Conservation (phyloP, 495 filamentous ascomycete genomes). For the Venustampulla echinocandica region DNA sequence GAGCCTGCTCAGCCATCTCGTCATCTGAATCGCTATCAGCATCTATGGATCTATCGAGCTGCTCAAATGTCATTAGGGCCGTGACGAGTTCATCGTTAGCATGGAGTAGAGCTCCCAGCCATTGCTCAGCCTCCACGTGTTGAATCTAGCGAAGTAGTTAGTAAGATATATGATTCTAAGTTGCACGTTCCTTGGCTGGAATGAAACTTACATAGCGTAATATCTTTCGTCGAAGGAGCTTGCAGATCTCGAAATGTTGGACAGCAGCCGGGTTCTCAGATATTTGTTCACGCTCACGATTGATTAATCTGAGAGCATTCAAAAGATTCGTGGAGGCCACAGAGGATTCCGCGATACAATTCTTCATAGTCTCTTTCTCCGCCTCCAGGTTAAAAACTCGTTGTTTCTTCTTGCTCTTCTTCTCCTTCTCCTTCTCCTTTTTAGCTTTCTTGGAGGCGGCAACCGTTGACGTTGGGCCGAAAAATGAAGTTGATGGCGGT, state of each 20-base stretch:
- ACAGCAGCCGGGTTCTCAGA: slow-evolving; percentile 73
- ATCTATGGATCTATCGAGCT: slow-evolving; percentile 89
- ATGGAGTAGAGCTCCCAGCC: slow-evolving; percentile 69
- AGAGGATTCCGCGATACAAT: slow-evolving; percentile 72
- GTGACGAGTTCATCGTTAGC: slow-evolving; percentile 80
- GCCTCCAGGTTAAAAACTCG: slow-evolving; percentile 73
- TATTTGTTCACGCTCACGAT: slow-evolving; percentile 79
- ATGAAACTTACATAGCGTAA: slow-evolving; percentile 74
- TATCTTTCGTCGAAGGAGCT: slow-evolving; percentile 71
- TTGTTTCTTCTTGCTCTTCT: slow-evolving; percentile 38
- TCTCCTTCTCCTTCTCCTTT: slow-evolving; percentile 35
- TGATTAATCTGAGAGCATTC: slow-evolving; percentile 84
- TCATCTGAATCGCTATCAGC: slow-evolving; percentile 93
- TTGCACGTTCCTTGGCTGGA: too few species aligned
- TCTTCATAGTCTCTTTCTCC: slow-evolving; percentile 77
- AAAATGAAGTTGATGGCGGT: slow-evolving; percentile 22
- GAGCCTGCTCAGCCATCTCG: slow-evolving; percentile 47
- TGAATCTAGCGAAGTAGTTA: slow-evolving; percentile 47
- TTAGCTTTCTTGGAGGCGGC: slow-evolving; percentile 34
- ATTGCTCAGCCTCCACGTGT: slow-evolving; percentile 72
- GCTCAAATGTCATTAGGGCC: slow-evolving; percentile 91
- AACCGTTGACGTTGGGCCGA: slow-evolving; percentile 17
- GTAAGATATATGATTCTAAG: not conserved
- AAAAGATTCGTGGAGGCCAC: slow-evolving; percentile 84
- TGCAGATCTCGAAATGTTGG: slow-evolving; percentile 76